phyloP scores from a whole-genome alignment of 345 rosid genomes.

The Cardamine chenopodiifolia region DNA sequence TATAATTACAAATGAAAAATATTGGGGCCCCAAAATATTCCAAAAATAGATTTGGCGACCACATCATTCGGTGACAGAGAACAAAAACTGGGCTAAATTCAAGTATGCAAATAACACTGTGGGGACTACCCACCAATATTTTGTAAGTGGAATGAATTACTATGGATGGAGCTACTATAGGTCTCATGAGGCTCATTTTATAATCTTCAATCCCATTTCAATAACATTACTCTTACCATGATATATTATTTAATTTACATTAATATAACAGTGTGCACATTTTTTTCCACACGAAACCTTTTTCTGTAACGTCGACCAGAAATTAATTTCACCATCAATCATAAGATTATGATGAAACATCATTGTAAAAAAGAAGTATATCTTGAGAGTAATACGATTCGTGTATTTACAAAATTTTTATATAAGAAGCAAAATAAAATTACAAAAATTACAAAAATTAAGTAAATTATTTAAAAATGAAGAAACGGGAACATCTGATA shows the following conservation, averaged over 20 bases:
- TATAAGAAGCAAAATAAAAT: neutral
- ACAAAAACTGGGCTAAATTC: slow-evolving; percentile 28
- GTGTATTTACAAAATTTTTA: slow-evolving; percentile 31
- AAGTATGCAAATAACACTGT: slow-evolving; percentile 35
- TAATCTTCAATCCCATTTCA: neutral
- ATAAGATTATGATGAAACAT: neutral
- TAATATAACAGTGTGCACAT: neutral
- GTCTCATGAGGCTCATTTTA: neutral
- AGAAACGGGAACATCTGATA: neutral
- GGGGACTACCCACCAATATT: slow-evolving; percentile 33
- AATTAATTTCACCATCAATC: neutral
- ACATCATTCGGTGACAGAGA: slow-evolving; percentile 35
- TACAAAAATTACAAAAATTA: slow-evolving; percentile 23
- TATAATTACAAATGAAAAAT: slow-evolving; percentile 22
- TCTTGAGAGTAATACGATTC: neutral
- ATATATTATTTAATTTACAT: neutral
- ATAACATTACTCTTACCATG: neutral
- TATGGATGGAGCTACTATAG: slow-evolving; percentile 11
- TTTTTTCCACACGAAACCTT: neutral
- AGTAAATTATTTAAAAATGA: neutral
- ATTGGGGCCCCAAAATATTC: slow-evolving; percentile 38
- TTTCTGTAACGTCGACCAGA: neutral
- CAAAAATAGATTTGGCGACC: slow-evolving; percentile 35
- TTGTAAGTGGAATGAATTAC: slow-evolving; percentile 24
- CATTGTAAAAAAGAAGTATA: neutral